A percentile compares a stretch with the other conserved stretches of the same genome.
These are phyloP conservation scores for Fusarium sp. DNA, from an alignment of 2,329 filamentous ascomycete species.

Conservation along the genomic window DNA sequence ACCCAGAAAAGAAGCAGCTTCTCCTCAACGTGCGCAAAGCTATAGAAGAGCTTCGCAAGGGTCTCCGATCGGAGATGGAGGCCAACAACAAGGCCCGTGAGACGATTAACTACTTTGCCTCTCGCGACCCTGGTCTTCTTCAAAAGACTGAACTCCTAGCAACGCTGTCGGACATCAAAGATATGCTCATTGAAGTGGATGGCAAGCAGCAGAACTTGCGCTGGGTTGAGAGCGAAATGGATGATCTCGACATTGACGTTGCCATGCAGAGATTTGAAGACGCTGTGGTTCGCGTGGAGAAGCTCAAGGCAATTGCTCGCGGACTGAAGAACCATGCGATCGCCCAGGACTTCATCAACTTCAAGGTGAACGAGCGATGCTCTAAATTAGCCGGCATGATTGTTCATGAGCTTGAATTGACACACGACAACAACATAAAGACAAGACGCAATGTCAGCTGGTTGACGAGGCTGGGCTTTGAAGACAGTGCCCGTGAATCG, in stretches of 20 bases:
- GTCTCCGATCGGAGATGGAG: slow-evolving; percentile 86
- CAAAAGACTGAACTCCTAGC: slow-evolving; percentile 86
- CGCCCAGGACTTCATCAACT: slow-evolving; percentile 91
- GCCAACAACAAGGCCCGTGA: slow-evolving; percentile 87
- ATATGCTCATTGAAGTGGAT: slow-evolving; percentile 94
- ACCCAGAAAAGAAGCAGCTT: slow-evolving; percentile 81
- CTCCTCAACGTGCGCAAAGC: slow-evolving; percentile 93
- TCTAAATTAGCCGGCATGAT: slow-evolving; percentile 81
- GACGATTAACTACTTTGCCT: slow-evolving; percentile 87
- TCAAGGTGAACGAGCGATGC: slow-evolving; percentile 90
- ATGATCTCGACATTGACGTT: slow-evolving; percentile 96
- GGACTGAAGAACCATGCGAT: slow-evolving; percentile 87
- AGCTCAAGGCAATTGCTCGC: slow-evolving; percentile 82
- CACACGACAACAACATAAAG: slow-evolving; percentile 80
- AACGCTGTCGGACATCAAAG: slow-evolving; percentile 81
- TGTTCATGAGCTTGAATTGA: slow-evolving; percentile 81
- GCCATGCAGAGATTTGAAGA: slow-evolving; percentile 90
- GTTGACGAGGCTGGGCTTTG: slow-evolving; percentile 88
- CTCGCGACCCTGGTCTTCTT: slow-evolving; percentile 79
- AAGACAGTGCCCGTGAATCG: slow-evolving; percentile 87
- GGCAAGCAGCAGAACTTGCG: slow-evolving; percentile 96
- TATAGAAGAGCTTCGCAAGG: slow-evolving; percentile 90
- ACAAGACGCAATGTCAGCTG: slow-evolving; percentile 86
- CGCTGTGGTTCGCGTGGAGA: slow-evolving; percentile 86
- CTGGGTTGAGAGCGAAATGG: slow-evolving; percentile 95